Conservation (phyloP, 192 early-diverging fungal species). For the Backusella parvicylindrica region DNA sequence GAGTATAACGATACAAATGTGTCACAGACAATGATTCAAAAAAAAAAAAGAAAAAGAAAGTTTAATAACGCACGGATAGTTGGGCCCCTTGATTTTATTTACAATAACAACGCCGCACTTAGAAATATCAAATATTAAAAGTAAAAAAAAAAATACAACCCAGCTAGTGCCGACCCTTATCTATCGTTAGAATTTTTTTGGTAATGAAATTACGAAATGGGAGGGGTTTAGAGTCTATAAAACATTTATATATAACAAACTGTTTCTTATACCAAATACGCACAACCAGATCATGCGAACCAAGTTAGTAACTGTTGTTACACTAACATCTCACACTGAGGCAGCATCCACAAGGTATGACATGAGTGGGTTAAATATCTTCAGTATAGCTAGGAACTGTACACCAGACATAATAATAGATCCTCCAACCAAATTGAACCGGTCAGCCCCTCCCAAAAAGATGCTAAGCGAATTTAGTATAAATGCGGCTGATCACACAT, state of each 20-base stretch:
- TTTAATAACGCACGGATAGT: slow-evolving; percentile 28
- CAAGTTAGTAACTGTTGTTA: slow-evolving; percentile 38
- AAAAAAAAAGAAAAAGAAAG: neutral
- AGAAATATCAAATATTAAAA: slow-evolving; percentile 29
- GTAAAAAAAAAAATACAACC: slow-evolving; percentile 30
- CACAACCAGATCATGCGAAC: slow-evolving; percentile 26
- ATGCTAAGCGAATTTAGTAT: slow-evolving; percentile 32
- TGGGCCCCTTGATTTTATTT: slow-evolving; percentile 34
- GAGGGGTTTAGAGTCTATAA: neutral
- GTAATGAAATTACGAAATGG: slow-evolving; percentile 15
- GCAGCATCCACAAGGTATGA: slow-evolving; percentile 42
- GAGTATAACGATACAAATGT: neutral
- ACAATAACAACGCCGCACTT: slow-evolving; percentile 34
- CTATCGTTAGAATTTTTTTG: slow-evolving; percentile 39
- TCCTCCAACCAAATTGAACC: slow-evolving; percentile 28
- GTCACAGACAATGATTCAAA: neutral
- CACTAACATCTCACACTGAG: slow-evolving; percentile 38
- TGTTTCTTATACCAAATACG: slow-evolving; percentile 25
- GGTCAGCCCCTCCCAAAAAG: slow-evolving; percentile 31
- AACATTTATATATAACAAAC: neutral
- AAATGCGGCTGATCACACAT: slow-evolving; percentile 22
- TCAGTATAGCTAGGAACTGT: slow-evolving; percentile 36
- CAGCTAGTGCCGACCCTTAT: slow-evolving; percentile 37
- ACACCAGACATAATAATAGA: slow-evolving; percentile 27
- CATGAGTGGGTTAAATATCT: slow-evolving; percentile 17